Base-by-base conservation (phyloP, 768 basidiomycete species). In the Lepiota brunneoincarnata region DNA sequence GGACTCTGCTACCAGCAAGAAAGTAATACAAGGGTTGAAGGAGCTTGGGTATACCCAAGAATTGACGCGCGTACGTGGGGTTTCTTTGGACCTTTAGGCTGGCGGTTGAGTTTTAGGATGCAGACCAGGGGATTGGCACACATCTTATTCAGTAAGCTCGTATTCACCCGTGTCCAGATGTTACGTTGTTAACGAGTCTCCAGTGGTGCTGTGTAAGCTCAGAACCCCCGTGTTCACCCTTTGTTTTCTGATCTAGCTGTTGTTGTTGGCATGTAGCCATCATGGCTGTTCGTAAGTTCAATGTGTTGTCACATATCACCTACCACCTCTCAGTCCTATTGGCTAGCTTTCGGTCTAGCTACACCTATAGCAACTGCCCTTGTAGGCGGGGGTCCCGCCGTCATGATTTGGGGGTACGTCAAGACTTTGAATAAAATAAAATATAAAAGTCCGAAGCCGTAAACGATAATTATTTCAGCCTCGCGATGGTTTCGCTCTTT, bases 371-470 rank as follows among this genome's bases (percentile, higher is more conserved):
- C 77, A 1, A 84, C 83, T 0, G 78, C 78, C 11, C 69, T 84
- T 4, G 67, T 76, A 2, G 80, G 72, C 15, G 82, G 83, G 34
- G 81, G 82, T 2, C 80, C 82, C 2, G 80, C 69, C 0, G 77
- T 77, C 0, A 80, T 83, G n/a, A 63, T 83, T 18, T 83, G 81
- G 82, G 81, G 80, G 82, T 79, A 48, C 35, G 69, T 56, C n/a
- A 35, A 15, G 2, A 7, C 6, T 21, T 20, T 48, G 3, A 10
- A 5, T 9, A 17, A 2, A 4, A 4, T 4, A 20, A 20, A 7
- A 3, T 6, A 24, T n/a, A 6, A 5, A 23, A 47, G 20, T 10
- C 3, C 26, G 40, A 0, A 36, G 23, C 7, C 4, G 6, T 3
- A 5, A 40, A 3, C 10, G 36, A 31, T 21, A 26, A 44, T 15